A percentile compares a stretch with the other conserved stretches of the same genome.
Conservation (phyloP, 805 yeast genomes). For the Kazachstania taianensis region DNA sequence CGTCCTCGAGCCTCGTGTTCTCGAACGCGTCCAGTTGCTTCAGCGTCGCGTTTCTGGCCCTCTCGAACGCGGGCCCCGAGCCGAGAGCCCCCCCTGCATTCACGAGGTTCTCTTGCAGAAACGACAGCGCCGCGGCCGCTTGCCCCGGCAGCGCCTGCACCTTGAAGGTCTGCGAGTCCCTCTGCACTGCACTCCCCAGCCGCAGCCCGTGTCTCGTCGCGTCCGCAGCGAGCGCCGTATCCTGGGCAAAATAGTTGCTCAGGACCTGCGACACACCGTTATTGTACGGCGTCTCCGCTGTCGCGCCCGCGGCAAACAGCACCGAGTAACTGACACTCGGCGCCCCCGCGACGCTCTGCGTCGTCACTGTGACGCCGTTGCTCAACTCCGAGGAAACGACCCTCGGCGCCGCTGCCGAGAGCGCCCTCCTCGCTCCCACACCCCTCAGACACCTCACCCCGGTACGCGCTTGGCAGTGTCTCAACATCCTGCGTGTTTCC, state of each 20-base stretch:
- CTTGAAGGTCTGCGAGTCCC: constrained; percentile 55
- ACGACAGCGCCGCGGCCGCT: constrained; percentile 40
- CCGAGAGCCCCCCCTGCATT: no score
- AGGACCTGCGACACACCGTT: constrained; percentile 74
- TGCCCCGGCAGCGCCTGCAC: constrained; percentile 45
- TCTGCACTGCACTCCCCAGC: constrained; percentile 18
- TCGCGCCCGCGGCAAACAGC: constrained; percentile 73
- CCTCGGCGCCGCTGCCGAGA: not conserved
- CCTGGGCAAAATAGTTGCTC: no score
- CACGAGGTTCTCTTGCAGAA: constrained; percentile 35
- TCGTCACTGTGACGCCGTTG: constrained; percentile 67
- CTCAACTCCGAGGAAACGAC: constrained; percentile 42
- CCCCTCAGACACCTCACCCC: no score
- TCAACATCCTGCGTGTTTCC: no score
- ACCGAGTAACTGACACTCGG: constrained; percentile 36
- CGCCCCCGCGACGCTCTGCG: constrained; percentile 46
- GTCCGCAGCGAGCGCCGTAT: no score
- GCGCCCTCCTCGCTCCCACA: not conserved
- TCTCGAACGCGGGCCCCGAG: no score
- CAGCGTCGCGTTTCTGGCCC: constrained; percentile 28
- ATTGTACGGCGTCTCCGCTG: constrained; percentile 70
- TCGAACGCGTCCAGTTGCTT: constrained; percentile 44
- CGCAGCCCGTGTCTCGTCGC: no score
- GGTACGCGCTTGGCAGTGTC: no score
- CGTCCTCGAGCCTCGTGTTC: constrained; percentile 40